A percentile compares a stretch with the other conserved stretches of the same genome.
Conservation (phyloP, 1,284 basidiomycete genomes). For the Tilletia indica region DNA sequence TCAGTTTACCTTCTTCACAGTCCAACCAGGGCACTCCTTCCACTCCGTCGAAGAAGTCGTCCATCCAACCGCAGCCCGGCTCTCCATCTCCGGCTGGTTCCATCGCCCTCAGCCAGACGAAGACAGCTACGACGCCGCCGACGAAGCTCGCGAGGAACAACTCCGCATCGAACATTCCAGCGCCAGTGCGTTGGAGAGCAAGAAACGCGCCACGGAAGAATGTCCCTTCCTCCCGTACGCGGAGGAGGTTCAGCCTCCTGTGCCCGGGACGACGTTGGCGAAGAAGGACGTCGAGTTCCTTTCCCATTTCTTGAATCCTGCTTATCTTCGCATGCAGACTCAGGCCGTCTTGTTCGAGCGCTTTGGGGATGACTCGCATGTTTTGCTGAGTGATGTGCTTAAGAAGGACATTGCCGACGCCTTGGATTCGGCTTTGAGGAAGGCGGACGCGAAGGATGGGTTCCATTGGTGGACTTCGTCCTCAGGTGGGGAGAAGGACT, state of each 20-base stretch:
- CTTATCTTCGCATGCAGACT: conserved; percentile 79
- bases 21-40: conserved; percentile 81
- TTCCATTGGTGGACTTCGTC: conserved; percentile 45
- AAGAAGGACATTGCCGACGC: conserved; percentile 42
- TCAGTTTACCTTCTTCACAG: conserved; percentile 92
- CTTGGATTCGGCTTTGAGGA: conserved; percentile 41
- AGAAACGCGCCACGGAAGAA: conserved; percentile 59
- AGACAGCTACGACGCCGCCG: conserved; percentile 70
- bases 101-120: conserved; percentile 88
- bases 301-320: conserved; percentile 76
- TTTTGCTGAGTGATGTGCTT: conserved; percentile 62
- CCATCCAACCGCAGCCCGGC: conserved; percentile 44
- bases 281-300: conserved; percentile 51
- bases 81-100: conserved; percentile 91
- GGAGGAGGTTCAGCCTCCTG: conserved; percentile 29
- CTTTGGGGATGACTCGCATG: conserved; percentile 82
- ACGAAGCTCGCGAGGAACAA: conserved; percentile 60
- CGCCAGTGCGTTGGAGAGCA: conserved; percentile 37
- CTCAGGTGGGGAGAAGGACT: conserved; percentile 23
- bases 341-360: conserved; percentile 76
- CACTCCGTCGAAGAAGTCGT: conserved; percentile 92
- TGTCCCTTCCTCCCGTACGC: conserved; percentile 63
- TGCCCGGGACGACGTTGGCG: conserved; percentile 47
- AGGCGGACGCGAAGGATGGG: conserved; percentile 66
- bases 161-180: conserved; percentile 46